Evolutionary conservation across 2,329 filamentous ascomycete genomes (phyloP), one percentile per base, ranked within the genome.

Genomic region (Colletotrichum cordylinicola): DNA sequence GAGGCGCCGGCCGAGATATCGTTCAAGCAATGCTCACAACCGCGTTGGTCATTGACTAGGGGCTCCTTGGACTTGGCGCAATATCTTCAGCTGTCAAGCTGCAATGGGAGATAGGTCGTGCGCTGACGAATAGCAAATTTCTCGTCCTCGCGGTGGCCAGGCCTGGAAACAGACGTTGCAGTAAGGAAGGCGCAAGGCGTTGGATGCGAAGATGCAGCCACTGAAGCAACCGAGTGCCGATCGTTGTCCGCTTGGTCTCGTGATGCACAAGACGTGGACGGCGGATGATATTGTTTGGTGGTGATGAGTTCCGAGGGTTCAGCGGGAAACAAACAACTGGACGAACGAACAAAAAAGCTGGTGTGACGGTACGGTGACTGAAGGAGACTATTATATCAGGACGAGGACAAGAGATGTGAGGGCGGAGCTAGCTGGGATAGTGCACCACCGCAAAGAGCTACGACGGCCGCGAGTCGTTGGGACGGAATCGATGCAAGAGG

Each of bases 31-130:
- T 58, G 29, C 24, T 21, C 16, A 21, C 39, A 39, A 68, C 8
- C 15, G 33, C 39, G 29, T 35, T 21, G 10, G 39, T 68, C 27
- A 31, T 64, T 58, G 29, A 69, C 65, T 69, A 69, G 70, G 67
- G 56, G 37, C 64, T 64, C 64, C 58, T 73, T 73, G 21, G 13
- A 60, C 64, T 75, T 73, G 70, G 74, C 70, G 70, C 58, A 68
- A 60, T 73, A 58, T 69, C 24, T 37, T 73, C 43, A 75, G 70
- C 73, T 75, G 70, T 75, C 73, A 75, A 52, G 64, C 24, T 69
- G 62, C 24, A 29, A 43, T 18, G 52, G 62, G 39, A 68, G 64
- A 65, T 69, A 68, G 64, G 56, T 73, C 70, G 73, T 68, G 73
- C 70, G 35, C 39, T 48, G 27, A n/a, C 35, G 52, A 60, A 12